Evolutionary conservation across 2,329 filamentous ascomycete genomes (phyloP), one percentile per base, ranked within the genome.

Genomic region (Botryosphaeria dothidea): DNA sequence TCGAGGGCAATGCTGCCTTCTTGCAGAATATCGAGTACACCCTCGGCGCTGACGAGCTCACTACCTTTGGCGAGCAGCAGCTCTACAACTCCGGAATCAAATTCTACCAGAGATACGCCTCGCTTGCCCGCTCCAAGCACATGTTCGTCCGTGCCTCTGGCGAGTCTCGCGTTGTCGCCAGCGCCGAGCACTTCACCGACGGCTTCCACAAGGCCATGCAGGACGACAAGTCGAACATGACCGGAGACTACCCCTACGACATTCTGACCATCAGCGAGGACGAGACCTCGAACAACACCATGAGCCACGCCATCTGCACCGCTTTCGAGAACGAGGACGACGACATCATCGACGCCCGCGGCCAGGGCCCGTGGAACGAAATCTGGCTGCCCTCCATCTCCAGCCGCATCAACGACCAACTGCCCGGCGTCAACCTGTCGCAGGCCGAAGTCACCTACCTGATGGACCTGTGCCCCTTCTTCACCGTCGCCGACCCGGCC

Each of bases 401-500:
- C n/a, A 76, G 82, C 2, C 87, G 92, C 7, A 78, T 97, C 45
- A 92, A 93, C 73, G 71, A 79, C 15, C 86, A 89, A 66, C 82
- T 97, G 0, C 84, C 84, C 0, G 90, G 90, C 2, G 88, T 86
- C 4, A 87, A 90, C 67, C 75, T 97, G 46, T 86, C 84, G 2
- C 73, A 82, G 13, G 72, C 80, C 1, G 88, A 94, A 36, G 86
- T 88, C 0, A 81, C 93, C 65, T 85, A 84, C 65, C 75, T 97
- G 36, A 97, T 97, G 92, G 92, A 97, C 71, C 82, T 97, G 66
- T 97, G 93, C 72, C 89, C 93, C 0, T 97, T 92, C 78, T 85
- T 90, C 69, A 94, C 92, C 0, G 87, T 96, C n/a, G 82, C 86
- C 5, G 72, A 78, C 0, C 78, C 83, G 2, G 84, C 80, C 4